Base-by-base conservation (phyloP, 1,284 basidiomycete genomes). In the Xerocomus amazonicus region DNA sequence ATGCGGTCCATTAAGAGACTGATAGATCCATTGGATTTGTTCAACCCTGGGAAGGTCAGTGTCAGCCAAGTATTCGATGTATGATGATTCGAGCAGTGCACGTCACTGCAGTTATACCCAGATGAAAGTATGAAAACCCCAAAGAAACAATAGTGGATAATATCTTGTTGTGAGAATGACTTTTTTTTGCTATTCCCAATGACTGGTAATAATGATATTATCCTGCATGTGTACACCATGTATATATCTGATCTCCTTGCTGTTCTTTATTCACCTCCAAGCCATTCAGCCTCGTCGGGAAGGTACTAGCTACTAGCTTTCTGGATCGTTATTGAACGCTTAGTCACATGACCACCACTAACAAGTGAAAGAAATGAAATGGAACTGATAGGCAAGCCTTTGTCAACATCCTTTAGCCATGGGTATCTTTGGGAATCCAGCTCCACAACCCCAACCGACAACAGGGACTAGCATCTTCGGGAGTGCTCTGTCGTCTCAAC, bases 11-110 rank as follows among this genome's bases (percentile, higher is more conserved):
- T 95, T 57, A 95, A 94, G 70, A 73, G 72, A 49, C 75, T 81
- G 0, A 72, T 94, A 12, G 92, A 94, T 61, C 92, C 92, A 0
- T 65, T 83, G 32, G 78, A 81, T 34, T 67, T 95, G 47, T 84
- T 94, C 63, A 94, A 94, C 63, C 92, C 92, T 8, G 91, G 90
- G 45, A 93, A 93, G 78, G 85, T 84, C 38, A 27, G 71, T 48
- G 17, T 48, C 17, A 29, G 9, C 5, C 26, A n/a, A 12, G 5
- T 1, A 2, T 7, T 34, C 9, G 12, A 16, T 31, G n/a, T 14
- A 10, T 26, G 33, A 40, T 37, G 27, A 47, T 6, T 17, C 5
- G 19, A 12, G 4, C 17, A 17, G 35, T 32, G 32, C 9, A 3
- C 3, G 32, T 4, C 10, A 3, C 10, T 13, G 34, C n/a, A 63